Percentiles rank a stretch among this genome's conserved stretches.
phyloP scores from a whole-genome alignment of 2,329 filamentous ascomycete species.

The Botrytis tulipae region DNA sequence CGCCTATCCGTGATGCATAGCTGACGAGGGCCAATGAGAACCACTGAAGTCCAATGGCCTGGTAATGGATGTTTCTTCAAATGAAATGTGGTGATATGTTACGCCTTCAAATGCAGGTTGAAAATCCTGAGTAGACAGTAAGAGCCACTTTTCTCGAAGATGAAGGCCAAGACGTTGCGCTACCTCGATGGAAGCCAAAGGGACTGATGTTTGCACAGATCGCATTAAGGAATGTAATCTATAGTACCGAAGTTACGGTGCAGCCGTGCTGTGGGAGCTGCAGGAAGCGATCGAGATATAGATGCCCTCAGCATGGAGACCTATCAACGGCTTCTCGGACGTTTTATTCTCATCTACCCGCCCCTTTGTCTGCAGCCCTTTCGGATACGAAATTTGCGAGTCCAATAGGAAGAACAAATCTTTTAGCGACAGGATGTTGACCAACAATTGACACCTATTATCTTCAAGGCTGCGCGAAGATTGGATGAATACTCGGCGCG shows the following conservation, averaged over 20 bases:
- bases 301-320: not conserved
- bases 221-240: conserved; percentile 13
- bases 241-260: conserved; percentile 17
- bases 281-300: conserved; percentile 1
- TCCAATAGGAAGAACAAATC: not conserved
- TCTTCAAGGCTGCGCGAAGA: conserved; percentile 6
- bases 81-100: conserved; percentile 5
- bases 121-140: conserved; percentile 3
- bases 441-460: not conserved
- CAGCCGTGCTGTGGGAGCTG: conserved; percentile 1
- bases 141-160: conserved; percentile 5
- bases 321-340: conserved; percentile 6
- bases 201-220: conserved; percentile 6
- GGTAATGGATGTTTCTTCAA: conserved; percentile 24
- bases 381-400: not conserved
- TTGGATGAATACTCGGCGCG: conserved; percentile 12
- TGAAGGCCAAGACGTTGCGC: not conserved
- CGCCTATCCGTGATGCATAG: not conserved
- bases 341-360: not conserved
- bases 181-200: conserved; percentile 7
- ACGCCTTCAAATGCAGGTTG: not conserved
- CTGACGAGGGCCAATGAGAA: conserved; percentile 9
- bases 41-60: conserved; percentile 23
- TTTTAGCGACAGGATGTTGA: not conserved
- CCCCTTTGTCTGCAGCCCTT: not conserved